phyloP scores from a whole-genome alignment of 192 early-diverging fungal species.

The Diversispora epigaea region DNA sequence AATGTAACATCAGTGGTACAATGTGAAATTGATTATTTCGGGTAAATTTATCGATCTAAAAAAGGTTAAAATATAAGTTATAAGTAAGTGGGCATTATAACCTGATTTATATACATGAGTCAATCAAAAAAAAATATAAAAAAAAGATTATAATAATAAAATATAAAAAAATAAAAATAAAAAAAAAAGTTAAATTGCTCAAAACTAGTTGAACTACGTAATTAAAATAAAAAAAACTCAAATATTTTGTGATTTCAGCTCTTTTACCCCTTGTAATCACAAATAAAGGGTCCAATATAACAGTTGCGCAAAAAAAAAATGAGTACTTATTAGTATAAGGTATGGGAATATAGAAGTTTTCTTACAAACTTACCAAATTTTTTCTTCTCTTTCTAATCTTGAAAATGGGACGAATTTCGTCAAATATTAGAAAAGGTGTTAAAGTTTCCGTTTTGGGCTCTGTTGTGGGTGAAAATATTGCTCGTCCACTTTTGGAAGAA shows the following conservation, averaged over 20 bases:
- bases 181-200: neutral
- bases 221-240: neutral
- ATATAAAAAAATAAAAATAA: too few relatives aligned
- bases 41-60: neutral
- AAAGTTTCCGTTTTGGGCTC: neutral
- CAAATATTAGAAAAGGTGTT: neutral
- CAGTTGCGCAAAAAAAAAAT: neutral
- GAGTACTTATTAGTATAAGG: neutral
- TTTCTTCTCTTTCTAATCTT: neutral
- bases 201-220: neutral
- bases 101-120: neutral
- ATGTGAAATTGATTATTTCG: neutral
- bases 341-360: neutral
- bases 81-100: neutral
- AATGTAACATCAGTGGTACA: neutral
- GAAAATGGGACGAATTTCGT: neutral
- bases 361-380: neutral
- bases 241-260: neutral
- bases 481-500: neutral
- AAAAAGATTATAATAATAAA: neutral
- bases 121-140: neutral
- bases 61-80: neutral
- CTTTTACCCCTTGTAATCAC: neutral
- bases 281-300: neutral
- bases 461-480: neutral